phyloP scores from a whole-genome alignment of 2,329 filamentous ascomycete species.

The Curvularia spicifera region DNA sequence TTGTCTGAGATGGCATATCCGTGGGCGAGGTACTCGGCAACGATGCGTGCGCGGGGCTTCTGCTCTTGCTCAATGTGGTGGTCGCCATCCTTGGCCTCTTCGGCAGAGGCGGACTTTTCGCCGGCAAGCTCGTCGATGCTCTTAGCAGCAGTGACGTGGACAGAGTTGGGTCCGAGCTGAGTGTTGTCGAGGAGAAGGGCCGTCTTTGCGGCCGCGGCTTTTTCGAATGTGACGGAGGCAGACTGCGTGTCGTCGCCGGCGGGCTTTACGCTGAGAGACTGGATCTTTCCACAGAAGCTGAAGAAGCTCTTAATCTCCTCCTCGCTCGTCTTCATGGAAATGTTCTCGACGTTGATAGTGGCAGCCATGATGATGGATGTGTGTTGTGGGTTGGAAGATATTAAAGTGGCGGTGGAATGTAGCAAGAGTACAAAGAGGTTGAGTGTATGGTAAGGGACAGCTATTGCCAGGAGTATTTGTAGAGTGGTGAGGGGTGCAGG shows the following conservation, averaged over 20 bases:
- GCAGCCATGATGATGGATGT: slow-evolving; percentile 55
- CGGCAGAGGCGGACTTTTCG: slow-evolving; percentile 63
- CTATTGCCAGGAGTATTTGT: slow-evolving; percentile 20
- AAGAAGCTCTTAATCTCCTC: slow-evolving; percentile 97
- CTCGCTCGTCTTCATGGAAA: slow-evolving; percentile 80
- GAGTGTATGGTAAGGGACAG: background rate
- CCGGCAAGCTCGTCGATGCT: slow-evolving; percentile 68
- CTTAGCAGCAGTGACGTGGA: slow-evolving; percentile 78
- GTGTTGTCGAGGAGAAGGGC: slow-evolving; percentile 97
- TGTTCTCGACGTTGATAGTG: slow-evolving; percentile 89
- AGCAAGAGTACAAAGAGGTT: background rate
- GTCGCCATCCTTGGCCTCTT: slow-evolving; percentile 58
- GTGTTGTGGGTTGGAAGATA: background rate
- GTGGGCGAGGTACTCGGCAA: slow-evolving; percentile 95
- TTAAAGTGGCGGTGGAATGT: background rate
- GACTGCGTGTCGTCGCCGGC: slow-evolving; percentile 71
- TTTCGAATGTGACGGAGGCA: slow-evolving; percentile 95
- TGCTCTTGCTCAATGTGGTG: slow-evolving; percentile 90
- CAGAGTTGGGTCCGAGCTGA: slow-evolving; percentile 76
- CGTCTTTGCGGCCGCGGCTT: slow-evolving; percentile 94
- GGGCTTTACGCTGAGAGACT: slow-evolving; percentile 75
- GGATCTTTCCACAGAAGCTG: slow-evolving; percentile 95
- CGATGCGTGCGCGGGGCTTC: slow-evolving; percentile 91
- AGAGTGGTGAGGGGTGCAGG: slow-evolving; percentile 22
- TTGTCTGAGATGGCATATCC: slow-evolving; percentile 83